These are phyloP conservation scores for Flaveria brownii DNA, from an alignment of 129 eudicot species.

Conservation along the genomic window DNA sequence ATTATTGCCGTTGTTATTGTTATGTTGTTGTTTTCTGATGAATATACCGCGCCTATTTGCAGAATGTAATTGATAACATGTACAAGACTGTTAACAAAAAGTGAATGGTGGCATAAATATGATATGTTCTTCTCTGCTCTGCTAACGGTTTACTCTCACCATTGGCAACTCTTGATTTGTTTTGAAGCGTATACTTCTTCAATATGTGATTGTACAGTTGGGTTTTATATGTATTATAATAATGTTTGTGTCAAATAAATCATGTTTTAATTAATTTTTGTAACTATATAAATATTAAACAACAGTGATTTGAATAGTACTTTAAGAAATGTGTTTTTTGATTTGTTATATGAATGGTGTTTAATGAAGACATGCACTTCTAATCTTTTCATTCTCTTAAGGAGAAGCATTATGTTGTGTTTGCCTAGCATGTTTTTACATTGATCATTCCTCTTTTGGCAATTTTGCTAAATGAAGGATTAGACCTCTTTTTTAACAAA, in stretches of 20 bases:
- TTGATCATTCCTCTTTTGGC: background rate
- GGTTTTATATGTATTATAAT: constrained; percentile 3
- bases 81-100: constrained; percentile 39
- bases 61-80: constrained; percentile 38
- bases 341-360: background rate
- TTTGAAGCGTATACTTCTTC: constrained; percentile 7
- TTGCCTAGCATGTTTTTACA: background rate
- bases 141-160: constrained; percentile 9
- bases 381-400: background rate
- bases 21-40: background rate
- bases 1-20: too few species aligned
- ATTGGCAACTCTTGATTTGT: constrained; percentile 10
- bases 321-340: too few species aligned
- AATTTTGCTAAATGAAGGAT: background rate
- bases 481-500: too few species aligned
- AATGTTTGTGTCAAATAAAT: background rate
- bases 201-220: constrained; percentile 28
- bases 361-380: background rate
- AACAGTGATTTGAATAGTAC: background rate
- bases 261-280: background rate
- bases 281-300: background rate
- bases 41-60: background rate
- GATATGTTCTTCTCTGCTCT: background rate
- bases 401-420: background rate
- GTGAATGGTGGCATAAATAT: constrained; percentile 19